phyloP scores from a whole-genome alignment of 805 yeast species.

The Nakazawaea peltata region DNA sequence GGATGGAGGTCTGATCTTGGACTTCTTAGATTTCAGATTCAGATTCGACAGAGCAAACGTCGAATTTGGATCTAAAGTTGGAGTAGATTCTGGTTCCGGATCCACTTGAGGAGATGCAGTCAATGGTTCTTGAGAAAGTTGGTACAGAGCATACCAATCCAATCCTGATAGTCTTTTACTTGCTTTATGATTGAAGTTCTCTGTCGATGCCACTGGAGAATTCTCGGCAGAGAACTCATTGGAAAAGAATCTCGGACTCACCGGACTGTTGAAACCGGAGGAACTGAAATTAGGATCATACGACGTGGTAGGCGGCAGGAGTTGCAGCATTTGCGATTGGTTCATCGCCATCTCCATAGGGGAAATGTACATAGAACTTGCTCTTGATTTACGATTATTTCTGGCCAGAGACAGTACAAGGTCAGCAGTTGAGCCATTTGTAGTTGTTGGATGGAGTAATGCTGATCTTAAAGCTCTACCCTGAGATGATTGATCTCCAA shows the following conservation, averaged over 20 bases:
- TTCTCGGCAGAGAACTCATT: too few relatives aligned
- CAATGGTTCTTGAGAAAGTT: not conserved
- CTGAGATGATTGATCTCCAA: too few relatives aligned
- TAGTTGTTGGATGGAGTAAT: conserved; percentile 6
- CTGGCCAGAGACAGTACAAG: too few relatives aligned
- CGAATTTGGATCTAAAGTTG: not conserved
- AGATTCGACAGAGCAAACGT: not conserved
- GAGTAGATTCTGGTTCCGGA: too few relatives aligned
- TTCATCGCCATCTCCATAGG: conserved; percentile 18
- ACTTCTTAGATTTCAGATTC: conserved; percentile 1
- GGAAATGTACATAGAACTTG: conserved; percentile 14
- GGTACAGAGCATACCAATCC: conserved; percentile 6
- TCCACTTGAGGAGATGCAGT: not conserved
- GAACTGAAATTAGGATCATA: conserved; percentile 4
- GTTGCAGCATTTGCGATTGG: conserved; percentile 7
- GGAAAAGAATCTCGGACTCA: conserved; percentile 2
- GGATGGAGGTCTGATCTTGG: conserved; percentile 28
- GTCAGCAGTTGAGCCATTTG: conserved; percentile 4
- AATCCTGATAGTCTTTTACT: not conserved
- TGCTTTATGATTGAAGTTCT: not conserved
- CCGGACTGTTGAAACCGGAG: not conserved
- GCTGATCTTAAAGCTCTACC: conserved; percentile 14
- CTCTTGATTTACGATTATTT: conserved; percentile 13
- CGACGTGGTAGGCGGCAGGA: conserved; percentile 1
- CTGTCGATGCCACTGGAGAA: too few relatives aligned